Evolutionary conservation across 2,329 filamentous ascomycete genomes (phyloP).

Genomic region (Neonectria coccinea): DNA sequence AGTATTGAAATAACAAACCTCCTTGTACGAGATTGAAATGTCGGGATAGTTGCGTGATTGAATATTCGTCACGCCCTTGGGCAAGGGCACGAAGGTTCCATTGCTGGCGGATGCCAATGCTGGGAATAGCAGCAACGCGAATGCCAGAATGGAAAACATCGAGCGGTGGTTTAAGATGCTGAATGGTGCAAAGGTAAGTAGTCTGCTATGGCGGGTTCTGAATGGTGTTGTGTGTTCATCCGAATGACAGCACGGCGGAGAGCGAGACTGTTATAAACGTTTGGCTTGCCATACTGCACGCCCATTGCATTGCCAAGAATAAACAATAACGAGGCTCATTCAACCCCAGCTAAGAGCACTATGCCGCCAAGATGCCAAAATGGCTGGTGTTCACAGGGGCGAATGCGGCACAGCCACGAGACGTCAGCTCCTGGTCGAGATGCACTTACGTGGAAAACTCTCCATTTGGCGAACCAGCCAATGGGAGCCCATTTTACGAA

Average conservation of each 20-base stretch:
- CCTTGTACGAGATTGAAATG: conserved; percentile 40
- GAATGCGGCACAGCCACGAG: neutral
- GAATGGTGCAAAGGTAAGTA: neutral
- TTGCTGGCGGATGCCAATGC: neutral
- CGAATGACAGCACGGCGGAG: neutral
- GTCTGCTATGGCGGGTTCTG: neutral
- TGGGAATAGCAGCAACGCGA: neutral
- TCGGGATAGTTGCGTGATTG: conserved; percentile 28
- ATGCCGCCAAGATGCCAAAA: neutral
- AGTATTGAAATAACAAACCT: conserved; percentile 19
- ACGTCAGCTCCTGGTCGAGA: neutral
- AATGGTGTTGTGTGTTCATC: neutral
- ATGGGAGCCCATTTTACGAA: neutral
- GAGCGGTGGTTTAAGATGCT: neutral
- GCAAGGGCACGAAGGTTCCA: conserved; percentile 9
- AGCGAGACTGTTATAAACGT: neutral
- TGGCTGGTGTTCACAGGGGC: neutral
- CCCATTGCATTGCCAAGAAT: neutral
- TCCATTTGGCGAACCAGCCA: neutral
- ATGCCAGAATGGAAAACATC: neutral
- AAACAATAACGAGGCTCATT: neutral
- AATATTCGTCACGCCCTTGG: conserved; percentile 3
- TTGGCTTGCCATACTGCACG: neutral
- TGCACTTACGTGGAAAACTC: neutral
- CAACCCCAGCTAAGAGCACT: neutral